Evolutionary conservation across 192 early-diverging fungal species (phyloP), one percentile per base, ranked within the genome.

Genomic region (Backusella tarrabulga): DNA sequence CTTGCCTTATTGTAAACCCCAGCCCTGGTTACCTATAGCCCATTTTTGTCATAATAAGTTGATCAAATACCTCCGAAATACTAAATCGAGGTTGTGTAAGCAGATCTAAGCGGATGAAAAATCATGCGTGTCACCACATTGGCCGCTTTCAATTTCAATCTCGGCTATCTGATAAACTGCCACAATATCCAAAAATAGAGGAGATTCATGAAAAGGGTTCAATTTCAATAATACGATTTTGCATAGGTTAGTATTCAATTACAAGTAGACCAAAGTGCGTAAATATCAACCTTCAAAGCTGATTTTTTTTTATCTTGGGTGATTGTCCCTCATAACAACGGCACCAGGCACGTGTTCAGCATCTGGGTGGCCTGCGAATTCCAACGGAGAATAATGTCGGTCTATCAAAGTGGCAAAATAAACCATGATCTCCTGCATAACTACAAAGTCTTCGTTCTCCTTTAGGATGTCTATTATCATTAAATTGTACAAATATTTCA

Each of bases 171-270:
- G 89, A 80, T 93, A 91, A 23, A 88, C 85, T 29, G 91, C 86
- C 0, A 91, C 90, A 67, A 95, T 89, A 76, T 97, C 95, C 42
- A 96, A 85, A 85, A 95, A 94, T 50, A 97, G 32, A 32, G 81
- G 17, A 92, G 90, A n/a, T 92, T 93, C 86, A 87, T 7, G 81
- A 77, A 7, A 87, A 85, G 71, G 90, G 90, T 75, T 93, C 91
- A 34, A 92, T 72, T 21, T 91, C 91, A 32, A 87, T 85, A 26
- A 92, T 67, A 8, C 83, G 89, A 12, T 75, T 88, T 87, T 6
- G 88, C 92, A 7, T 23, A 63, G 11, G 90, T 86, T 7, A 95
- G 95, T 34, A 94, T 68, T 34, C 93, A 75, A 32, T 90, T 82
- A 34, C 71, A 81, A 26, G 88, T 77, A n/a, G 88, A 90, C 89